Evolutionary conservation across 1,284 basidiomycete species (phyloP).

Genomic region (Ganoderma lucidum): DNA sequence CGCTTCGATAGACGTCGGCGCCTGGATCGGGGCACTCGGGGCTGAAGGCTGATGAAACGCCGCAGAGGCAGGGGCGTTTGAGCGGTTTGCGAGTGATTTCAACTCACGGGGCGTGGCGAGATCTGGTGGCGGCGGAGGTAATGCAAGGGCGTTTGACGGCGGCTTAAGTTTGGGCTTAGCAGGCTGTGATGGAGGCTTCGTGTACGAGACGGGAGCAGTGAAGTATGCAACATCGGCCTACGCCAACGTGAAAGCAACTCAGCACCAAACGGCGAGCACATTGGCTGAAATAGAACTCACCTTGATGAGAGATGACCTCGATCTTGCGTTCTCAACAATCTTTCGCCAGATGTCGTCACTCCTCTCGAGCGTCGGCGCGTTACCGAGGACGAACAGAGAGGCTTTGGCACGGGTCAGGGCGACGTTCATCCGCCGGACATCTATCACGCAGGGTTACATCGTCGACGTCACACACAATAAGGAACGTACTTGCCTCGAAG

Average conservation of each 20-base stretch:
- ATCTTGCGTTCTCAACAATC: slow-evolving; percentile 81
- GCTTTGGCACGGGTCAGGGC: slow-evolving; percentile 96
- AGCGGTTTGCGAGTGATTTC: slow-evolving; percentile 26
- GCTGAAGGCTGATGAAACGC: slow-evolving; percentile 6
- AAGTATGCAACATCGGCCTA: slow-evolving; percentile 51
- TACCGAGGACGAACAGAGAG: slow-evolving; percentile 93
- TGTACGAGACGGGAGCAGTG: slow-evolving; percentile 36
- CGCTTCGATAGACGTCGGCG: neutral
- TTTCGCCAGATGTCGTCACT: slow-evolving; percentile 84
- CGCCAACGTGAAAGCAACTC: neutral
- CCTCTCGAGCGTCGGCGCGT: slow-evolving; percentile 86
- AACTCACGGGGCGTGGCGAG: slow-evolving; percentile 32
- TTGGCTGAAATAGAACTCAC: slow-evolving; percentile 46
- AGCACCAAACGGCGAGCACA: neutral
- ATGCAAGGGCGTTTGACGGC: slow-evolving; percentile 25
- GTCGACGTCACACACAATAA: slow-evolving; percentile 17
- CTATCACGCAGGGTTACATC: slow-evolving; percentile 45
- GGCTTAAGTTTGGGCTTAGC: slow-evolving; percentile 26
- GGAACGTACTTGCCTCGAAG: slow-evolving; percentile 65
- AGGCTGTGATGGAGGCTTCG: slow-evolving; percentile 25
- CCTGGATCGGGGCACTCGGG: slow-evolving; percentile 14
- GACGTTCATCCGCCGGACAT: slow-evolving; percentile 95
- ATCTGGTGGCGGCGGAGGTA: slow-evolving; percentile 15
- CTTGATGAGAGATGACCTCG: slow-evolving; percentile 59
- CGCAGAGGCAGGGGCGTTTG: slow-evolving; percentile 13